Evolutionary conservation across 129 eudicot species (phyloP).

Genomic region (Flaveria robusta): DNA sequence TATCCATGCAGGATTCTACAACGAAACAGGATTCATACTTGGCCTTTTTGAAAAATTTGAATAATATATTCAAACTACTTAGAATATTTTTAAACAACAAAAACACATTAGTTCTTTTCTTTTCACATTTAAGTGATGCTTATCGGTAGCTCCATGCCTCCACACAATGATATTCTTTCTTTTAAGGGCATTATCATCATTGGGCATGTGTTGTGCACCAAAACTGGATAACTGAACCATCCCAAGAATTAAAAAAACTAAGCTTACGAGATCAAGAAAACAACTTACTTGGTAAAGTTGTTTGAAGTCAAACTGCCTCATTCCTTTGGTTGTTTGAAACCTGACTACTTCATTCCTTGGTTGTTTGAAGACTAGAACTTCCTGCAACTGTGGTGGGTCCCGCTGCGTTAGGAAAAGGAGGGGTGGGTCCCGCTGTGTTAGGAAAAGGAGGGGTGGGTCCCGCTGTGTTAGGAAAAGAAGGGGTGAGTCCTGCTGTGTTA

Average conservation of each 20-base stretch:
- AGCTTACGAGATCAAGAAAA: not conserved
- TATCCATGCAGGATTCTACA: too few species aligned
- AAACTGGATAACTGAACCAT: not conserved
- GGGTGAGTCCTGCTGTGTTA: too few species aligned
- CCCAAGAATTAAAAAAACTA: not conserved
- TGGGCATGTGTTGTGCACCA: not conserved
- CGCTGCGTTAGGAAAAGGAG: slow-evolving; percentile 37
- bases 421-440: not conserved
- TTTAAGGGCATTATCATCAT: not conserved
- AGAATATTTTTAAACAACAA: too few species aligned
- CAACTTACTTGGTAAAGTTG: slow-evolving; percentile 17
- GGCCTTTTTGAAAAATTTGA: not conserved
- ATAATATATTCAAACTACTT: too few species aligned
- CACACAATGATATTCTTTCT: too few species aligned
- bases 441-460: not conserved
- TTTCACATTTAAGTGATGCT: too few species aligned
- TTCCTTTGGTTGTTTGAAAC: not conserved
- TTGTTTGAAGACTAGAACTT: slow-evolving; percentile 49
- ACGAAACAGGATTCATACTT: not conserved
- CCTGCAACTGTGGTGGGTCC: slow-evolving; percentile 40
- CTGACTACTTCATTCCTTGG: slow-evolving; percentile 47
- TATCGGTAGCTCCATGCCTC: too few species aligned
- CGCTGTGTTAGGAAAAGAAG: not conserved
- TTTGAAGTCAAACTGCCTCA: not conserved
- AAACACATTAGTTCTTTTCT: too few species aligned